Evolutionary conservation across 208 protist species (phyloP).

Genomic region (Leptomonas pyrrhocoris): DNA sequence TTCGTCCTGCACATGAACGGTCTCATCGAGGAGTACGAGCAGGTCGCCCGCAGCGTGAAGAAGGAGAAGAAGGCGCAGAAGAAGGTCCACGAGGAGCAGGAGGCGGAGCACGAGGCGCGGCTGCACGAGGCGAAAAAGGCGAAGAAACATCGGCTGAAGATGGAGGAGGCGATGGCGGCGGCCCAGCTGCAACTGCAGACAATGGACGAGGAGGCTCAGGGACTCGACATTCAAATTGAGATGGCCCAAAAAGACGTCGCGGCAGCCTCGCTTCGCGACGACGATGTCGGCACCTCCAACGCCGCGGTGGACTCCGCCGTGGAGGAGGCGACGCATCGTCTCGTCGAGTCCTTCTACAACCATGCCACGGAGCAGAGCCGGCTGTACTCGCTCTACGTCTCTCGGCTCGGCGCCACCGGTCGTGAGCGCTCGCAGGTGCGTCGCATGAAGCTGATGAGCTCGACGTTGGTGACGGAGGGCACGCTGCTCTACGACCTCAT

Average conservation of each 20-base stretch:
- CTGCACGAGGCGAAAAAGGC: conserved; percentile 81
- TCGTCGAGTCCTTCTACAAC: conserved; percentile 70
- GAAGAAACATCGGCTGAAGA: conserved; percentile 81
- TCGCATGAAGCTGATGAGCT: conserved; percentile 77
- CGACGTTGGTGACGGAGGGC: conserved; percentile 68
- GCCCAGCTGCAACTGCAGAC: conserved; percentile 36
- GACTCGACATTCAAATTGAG: conserved; percentile 38
- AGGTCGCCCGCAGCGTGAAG: conserved; percentile 52
- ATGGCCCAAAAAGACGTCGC: background rate
- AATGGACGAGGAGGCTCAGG: conserved; percentile 27
- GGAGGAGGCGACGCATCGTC: conserved; percentile 59
- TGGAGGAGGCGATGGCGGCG: conserved; percentile 51
- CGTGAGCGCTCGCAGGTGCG: conserved; percentile 69
- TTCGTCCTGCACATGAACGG: conserved; percentile 83
- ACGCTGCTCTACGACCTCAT: conserved; percentile 82
- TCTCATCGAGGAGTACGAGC: conserved; percentile 86
- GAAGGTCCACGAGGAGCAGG: conserved; percentile 56
- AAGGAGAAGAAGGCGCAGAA: conserved; percentile 82
- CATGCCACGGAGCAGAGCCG: conserved; percentile 57
- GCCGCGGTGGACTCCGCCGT: conserved; percentile 29
- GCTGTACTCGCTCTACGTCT: conserved; percentile 68
- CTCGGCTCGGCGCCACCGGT: conserved; percentile 59
- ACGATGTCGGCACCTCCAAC: conserved; percentile 13
- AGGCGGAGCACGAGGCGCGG: conserved; percentile 51
- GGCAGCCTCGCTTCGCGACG: background rate